phyloP scores from a whole-genome alignment of 2,329 filamentous ascomycete species.

The Pseudovirgaria hyperparasitica region DNA sequence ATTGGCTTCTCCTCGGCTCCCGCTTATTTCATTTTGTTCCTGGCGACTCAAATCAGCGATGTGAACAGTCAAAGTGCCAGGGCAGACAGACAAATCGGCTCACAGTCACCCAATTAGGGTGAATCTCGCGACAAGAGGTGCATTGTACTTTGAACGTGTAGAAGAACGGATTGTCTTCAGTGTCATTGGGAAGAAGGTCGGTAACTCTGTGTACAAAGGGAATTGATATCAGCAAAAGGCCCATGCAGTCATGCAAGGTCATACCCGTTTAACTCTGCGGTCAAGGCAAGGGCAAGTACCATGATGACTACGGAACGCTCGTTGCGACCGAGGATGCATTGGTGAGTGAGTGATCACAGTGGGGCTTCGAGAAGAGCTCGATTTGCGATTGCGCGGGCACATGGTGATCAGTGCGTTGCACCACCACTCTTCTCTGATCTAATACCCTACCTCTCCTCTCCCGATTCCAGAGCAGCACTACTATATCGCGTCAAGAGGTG shows the following conservation, averaged over 20 bases:
- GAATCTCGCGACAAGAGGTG: conserved; percentile 87
- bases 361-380: no score
- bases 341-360: no score
- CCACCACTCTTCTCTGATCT: no score
- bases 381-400: no score
- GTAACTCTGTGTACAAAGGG: conserved; percentile 54
- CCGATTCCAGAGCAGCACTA: no score
- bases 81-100: conserved; percentile 64
- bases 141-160: conserved; percentile 98
- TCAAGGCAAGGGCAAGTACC: conserved; percentile 25
- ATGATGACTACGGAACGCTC: no score
- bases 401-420: no score
- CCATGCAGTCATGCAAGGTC: neutral
- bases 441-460: no score
- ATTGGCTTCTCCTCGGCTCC: conserved; percentile 89
- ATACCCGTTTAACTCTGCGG: conserved; percentile 24
- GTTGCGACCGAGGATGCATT: no score
- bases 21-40: conserved; percentile 84
- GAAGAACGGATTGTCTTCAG: conserved; percentile 71
- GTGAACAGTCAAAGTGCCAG: neutral
- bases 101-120: conserved; percentile 75
- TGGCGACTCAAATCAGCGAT: conserved; percentile 22
- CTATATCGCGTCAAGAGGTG: no score
- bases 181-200: conserved; percentile 75
- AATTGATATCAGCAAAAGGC: neutral